Conservation (phyloP, 2,329 filamentous ascomycete species). For the Ophiostoma sp. region DNA sequence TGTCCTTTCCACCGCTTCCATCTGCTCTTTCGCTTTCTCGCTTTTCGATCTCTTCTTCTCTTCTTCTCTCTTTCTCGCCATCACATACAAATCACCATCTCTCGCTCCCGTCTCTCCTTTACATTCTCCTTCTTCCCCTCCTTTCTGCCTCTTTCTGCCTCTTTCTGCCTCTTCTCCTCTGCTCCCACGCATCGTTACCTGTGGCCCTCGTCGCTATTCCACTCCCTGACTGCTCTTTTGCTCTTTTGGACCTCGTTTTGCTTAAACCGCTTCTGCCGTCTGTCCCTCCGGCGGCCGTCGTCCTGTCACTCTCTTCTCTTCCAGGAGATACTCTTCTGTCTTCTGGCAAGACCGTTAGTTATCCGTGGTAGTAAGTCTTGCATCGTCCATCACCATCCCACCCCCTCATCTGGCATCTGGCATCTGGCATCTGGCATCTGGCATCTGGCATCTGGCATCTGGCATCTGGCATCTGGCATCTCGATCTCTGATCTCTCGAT, state of each 20-base stretch:
- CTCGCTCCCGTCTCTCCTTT: neutral
- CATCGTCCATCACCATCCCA: neutral
- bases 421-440: neutral
- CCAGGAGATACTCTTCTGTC: slow-evolving; percentile 7
- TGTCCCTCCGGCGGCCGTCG: neutral
- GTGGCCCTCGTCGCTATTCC: slow-evolving; percentile 1
- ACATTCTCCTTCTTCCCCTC: slow-evolving; percentile 11
- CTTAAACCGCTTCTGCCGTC: slow-evolving; percentile 1
- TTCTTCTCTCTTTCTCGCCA: slow-evolving; percentile 10
- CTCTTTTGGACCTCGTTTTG: slow-evolving; percentile 5
- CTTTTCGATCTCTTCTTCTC: slow-evolving; percentile 16
- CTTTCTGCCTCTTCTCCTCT: slow-evolving; percentile 4
- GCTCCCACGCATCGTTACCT: neutral
- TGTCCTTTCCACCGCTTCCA: slow-evolving; percentile 7
- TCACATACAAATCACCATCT: neutral
- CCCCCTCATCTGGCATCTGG: neutral
- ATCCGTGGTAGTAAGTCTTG: neutral
- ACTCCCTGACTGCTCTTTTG: slow-evolving; percentile 9
- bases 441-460: neutral
- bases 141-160: slow-evolving; percentile 18
- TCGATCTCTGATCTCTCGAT: neutral
- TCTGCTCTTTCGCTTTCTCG: slow-evolving; percentile 7
- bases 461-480: neutral
- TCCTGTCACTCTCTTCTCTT: slow-evolving; percentile 1
- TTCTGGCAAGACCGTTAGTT: slow-evolving; percentile 9